phyloP scores from a whole-genome alignment of 495 filamentous ascomycete species.

The Trichoderma reesei region DNA sequence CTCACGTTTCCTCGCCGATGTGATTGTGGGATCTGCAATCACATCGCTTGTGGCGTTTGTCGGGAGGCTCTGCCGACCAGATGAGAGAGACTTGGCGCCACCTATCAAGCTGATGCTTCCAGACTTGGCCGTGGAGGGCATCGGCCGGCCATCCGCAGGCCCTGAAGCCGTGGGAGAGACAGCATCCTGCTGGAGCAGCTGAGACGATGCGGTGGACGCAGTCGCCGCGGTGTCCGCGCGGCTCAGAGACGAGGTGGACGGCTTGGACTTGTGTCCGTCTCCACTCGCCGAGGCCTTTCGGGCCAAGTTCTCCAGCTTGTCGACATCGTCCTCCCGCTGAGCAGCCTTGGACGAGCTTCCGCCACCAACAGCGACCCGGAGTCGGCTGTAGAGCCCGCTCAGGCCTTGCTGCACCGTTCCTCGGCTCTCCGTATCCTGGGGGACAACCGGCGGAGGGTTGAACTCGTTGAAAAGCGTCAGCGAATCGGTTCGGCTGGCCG shows the following conservation, averaged over 20 bases:
- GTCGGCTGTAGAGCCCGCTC: conserved; percentile 73
- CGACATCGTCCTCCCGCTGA: conserved; percentile 27
- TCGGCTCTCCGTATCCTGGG: conserved; percentile 52
- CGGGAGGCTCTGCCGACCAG: conserved; percentile 37
- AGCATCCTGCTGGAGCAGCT: conserved; percentile 21
- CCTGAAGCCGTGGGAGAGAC: conserved; percentile 25
- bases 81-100: conserved; percentile 43
- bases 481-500: conserved; percentile 66
- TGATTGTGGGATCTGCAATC: conserved; percentile 1
- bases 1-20: not conserved
- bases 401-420: conserved; percentile 66
- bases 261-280: conserved; percentile 27
- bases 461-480: conserved; percentile 89
- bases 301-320: conserved; percentile 24
- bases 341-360: conserved; percentile 49
- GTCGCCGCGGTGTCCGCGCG: conserved; percentile 28
- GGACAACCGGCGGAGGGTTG: conserved; percentile 46
- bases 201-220: conserved; percentile 21
- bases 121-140: conserved; percentile 41
- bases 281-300: conserved; percentile 25
- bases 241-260: conserved; percentile 21
- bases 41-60: conserved; percentile 21
- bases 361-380: conserved; percentile 66
- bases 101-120: conserved; percentile 45
- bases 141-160: conserved; percentile 23